Percentiles rank a stretch among this genome's conserved stretches.
These are phyloP conservation scores for Ophiostoma sp. DNA, from an alignment of 2,329 filamentous ascomycete genomes.

Conservation along the genomic window DNA sequence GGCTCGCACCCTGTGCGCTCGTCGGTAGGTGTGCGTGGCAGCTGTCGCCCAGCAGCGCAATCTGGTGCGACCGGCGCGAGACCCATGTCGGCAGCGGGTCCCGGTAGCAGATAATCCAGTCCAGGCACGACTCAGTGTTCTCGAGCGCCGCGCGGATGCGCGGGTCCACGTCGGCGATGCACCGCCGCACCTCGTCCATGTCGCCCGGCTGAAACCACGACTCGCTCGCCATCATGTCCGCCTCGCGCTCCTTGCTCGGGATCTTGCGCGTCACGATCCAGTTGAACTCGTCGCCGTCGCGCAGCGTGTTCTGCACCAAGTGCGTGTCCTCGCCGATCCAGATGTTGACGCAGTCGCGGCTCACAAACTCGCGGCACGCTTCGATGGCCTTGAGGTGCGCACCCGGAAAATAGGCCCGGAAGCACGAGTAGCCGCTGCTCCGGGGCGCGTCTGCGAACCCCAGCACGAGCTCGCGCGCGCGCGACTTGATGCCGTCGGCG, in stretches of 20 bases:
- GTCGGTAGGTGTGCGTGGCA: constrained; percentile 52
- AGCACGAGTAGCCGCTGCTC: constrained; percentile 49
- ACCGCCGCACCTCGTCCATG: constrained; percentile 39
- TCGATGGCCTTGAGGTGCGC: constrained; percentile 31
- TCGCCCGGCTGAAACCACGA: constrained; percentile 46
- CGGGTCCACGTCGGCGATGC: constrained; percentile 39
- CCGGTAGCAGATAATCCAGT: constrained; percentile 52
- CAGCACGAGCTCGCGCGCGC: constrained; percentile 46
- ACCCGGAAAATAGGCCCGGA: constrained; percentile 43
- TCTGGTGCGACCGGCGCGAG: constrained; percentile 39
- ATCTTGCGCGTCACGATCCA: constrained; percentile 44
- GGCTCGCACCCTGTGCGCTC: constrained; percentile 48
- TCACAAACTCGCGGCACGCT: constrained; percentile 37
- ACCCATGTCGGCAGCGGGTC: constrained; percentile 50
- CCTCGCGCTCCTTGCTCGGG: constrained; percentile 33
- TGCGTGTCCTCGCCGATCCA: constrained; percentile 43
- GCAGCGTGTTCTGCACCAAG: constrained; percentile 41
- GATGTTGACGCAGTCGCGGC: constrained; percentile 42
- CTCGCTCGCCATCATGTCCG: constrained; percentile 42
- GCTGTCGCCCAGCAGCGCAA: constrained; percentile 48
- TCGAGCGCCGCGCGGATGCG: constrained; percentile 43
- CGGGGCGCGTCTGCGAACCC: constrained; percentile 49
- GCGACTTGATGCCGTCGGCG: constrained; percentile 48
- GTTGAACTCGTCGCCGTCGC: constrained; percentile 41
- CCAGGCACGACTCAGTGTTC: constrained; percentile 37